Evolutionary conservation across 805 yeast genomes (phyloP), one percentile per base, ranked within the genome.

Genomic region (Millerago galiae): DNA sequence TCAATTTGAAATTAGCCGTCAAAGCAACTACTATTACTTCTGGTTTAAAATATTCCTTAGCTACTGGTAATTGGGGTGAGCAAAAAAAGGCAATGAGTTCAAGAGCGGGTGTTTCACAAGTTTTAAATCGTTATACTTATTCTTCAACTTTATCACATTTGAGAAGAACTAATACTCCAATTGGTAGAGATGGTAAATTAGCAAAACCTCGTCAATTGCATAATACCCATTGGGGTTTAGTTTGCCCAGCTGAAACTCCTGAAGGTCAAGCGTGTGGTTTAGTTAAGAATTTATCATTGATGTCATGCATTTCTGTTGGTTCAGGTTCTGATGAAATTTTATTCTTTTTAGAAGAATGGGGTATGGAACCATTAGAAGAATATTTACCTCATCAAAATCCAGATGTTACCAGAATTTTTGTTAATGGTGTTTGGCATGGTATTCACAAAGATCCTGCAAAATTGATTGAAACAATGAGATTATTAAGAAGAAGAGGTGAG

Each of bases 21-120:
- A 91, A 93, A 70, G 88, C 97, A 14, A 90, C 90, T 54, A 93
- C 98, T 3, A 88, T 93, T 56, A 93, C 99, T 31, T 91, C 95
- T 48, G 99, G 99, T 62, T 77, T 93, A 66, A 86, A 95, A 62
- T 93, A 93, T 67, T 93, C 99, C 32, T 74, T 93, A 59, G 99
- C 99, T 42, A 93, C 99, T 13, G 99, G 99, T 74, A 93, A 93
- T 71, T 93, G 99, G 99, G 99, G 99, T 71, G 99, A 93, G 67
- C 99, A 93, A 65, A 91, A 90, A 81, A 93, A 93, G 66, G 97
- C 98, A 12, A 93, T 93, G 99, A 81, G 93, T 48, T 82, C 97
- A 15, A 83, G 96, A 65, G 99, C 99, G 6, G 99, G 99, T 77
- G 99, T 95, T 37, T 91, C 98, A 24, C 99, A 93, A 72, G 99